Evolutionary conservation across 345 rosid species (phyloP), one percentile per base, ranked within the genome.

Genomic region (Citrus trifoliata): DNA sequence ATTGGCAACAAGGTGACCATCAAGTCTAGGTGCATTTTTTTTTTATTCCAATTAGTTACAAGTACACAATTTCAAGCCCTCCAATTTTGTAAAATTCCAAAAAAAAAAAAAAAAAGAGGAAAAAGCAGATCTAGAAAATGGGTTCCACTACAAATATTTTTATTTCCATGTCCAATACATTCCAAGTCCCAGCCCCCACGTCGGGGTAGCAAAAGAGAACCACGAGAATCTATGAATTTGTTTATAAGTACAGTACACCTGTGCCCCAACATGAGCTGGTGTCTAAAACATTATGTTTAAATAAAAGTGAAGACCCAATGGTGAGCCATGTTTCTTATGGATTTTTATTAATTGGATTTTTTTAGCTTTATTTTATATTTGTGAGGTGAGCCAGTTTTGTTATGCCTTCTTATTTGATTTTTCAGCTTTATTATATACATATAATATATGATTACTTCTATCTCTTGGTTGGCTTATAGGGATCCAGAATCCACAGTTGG

Each of bases 251-350:
- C 55, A 33, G 79, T 55, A 67, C 38, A 53, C 10, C 58, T 9
- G 72, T 8, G 25, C 28, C 80, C 71, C 70, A 73, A 38, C 33
- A 63, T 58, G 70, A 63, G 78, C 70, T 64, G 70, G 70, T 46
- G 14, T 75, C 78, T 28, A 22, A 33, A 10, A 63, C 22, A 46
- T 62, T 25, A 10, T 25, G 24, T 27, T 40, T 22, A n/a, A 73
- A 38, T 5, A 16, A 61, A 53, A 12, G 51, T 3, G 51, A 46
- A 18, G 21, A 53, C 58, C 7, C 22, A 53, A 18, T 53, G 58
- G 8, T 18, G 22, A 53, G 58, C 51, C 51, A 46, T 12, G 51
- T 46, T 46, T 46, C 18, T 13, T 12, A 10, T 46, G 18, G 18
- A 42, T 40, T 10, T 10, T 40, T 40, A 40, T 40, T 40, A 40